Evolutionary conservation across 2,329 filamentous ascomycete genomes (phyloP).

Genomic region (Microdochium bolleyi): DNA sequence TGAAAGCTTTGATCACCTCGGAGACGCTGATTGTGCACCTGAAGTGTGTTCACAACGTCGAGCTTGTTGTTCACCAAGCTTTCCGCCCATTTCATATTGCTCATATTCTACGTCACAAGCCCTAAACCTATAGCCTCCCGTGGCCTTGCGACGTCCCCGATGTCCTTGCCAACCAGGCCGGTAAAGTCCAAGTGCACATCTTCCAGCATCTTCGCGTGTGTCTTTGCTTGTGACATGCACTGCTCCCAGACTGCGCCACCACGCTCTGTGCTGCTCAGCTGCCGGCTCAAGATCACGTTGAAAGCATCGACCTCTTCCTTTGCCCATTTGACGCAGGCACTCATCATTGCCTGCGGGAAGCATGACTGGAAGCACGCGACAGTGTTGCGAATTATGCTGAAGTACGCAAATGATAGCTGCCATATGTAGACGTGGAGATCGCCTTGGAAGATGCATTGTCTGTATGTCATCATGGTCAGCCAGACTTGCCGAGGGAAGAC

Average conservation of each 20-base stretch:
- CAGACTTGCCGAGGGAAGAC: neutral
- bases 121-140: constrained; percentile 32
- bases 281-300: constrained; percentile 72
- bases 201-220: constrained; percentile 70
- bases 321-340: constrained; percentile 96
- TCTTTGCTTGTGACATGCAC: constrained; percentile 74
- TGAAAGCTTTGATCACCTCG: no score
- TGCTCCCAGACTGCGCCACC: constrained; percentile 71
- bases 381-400: constrained; percentile 89
- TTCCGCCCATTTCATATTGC: neutral
- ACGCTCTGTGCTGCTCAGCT: constrained; percentile 77
- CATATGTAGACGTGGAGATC: constrained; percentile 90
- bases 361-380: constrained; percentile 81
- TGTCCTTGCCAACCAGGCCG: constrained; percentile 63
- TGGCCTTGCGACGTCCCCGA: constrained; percentile 18
- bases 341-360: constrained; percentile 82
- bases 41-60: neutral
- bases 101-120: constrained; percentile 9
- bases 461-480: constrained; percentile 26
- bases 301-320: constrained; percentile 91
- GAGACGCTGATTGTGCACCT: neutral
- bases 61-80: neutral
- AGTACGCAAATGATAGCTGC: constrained; percentile 92
- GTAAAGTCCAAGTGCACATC: constrained; percentile 88
- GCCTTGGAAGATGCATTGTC: constrained; percentile 91